Evolutionary conservation across 768 basidiomycete genomes (phyloP), one percentile per base, ranked within the genome.

Genomic region (Lactifluus volemus): DNA sequence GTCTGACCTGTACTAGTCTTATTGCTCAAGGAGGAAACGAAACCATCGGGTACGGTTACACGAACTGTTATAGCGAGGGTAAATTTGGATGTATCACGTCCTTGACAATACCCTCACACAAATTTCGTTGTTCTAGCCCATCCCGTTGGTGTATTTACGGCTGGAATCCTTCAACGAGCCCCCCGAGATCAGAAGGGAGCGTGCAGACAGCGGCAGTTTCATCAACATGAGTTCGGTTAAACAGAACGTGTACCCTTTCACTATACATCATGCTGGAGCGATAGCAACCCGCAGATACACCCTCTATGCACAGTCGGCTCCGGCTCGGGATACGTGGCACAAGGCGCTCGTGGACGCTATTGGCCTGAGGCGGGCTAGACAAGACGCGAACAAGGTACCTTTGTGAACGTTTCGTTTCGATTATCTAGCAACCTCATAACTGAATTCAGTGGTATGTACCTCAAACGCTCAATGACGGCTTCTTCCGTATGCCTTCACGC

Each of bases 141-240:
- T 93, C 57, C 86, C 89, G 4, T 73, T 93, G 2, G 85, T 87
- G 41, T 92, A 85, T 64, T 79, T 93, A n/a, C 83, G 82, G 17
- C 76, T 92, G 8, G 89, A 80, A 32, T 73, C 79, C 15, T 93
- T 92, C 68, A 75, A 78, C 19, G 76, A 69, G 1, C 75, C 80
- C 6, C 74, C 83, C 5, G 91, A 90, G 65, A 76, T 72, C 51
- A 81, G 88, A 38, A 84, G 80, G 68, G 88, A 86, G 63, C 79
- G 79, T 48, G 67, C 75, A 15, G 84, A 87, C 53, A 84, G 82
- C 51, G 79, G 81, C 41, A 69, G 80, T 14, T 71, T 87, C 38
- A 84, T 85, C 59, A 77, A 73, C 50, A 73, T 84, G 39, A 79
- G 80, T 56, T 80, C 76, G 12, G 76, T 79, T 44, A 75, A 76